Evolutionary conservation across 2,329 filamentous ascomycete genomes (phyloP), one percentile per base, ranked within the genome.

Genomic region (Elsinoe batatas): DNA sequence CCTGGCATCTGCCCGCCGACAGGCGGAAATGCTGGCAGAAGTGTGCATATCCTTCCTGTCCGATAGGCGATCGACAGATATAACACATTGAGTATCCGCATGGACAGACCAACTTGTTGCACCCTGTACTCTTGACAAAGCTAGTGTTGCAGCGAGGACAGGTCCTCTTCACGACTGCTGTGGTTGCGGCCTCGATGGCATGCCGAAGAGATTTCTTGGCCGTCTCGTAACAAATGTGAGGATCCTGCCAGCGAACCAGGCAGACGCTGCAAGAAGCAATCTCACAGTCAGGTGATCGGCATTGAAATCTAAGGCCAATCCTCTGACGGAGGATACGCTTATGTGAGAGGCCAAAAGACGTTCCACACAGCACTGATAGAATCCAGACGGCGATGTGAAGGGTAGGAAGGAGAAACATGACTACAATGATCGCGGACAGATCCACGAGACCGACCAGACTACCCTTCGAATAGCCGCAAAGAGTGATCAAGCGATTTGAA

Each of bases 11-110:
- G 12, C 80, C 79, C 49, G 91, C 89, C 0, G 86, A 88, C 8
- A 88, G 85, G 7, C 93, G 80, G 69, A 97, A 97, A 71, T 97
- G 93, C 67, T 95, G 87, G 68, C 93, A 98, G 66, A 96, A 98
- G 70, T 98, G 93, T 37, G 83, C 79, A 69, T 98, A 97, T 0
- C 91, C 91, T 67, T 91, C 85, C 2, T 73, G 72, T 50, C 80
- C 74, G 15, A 79, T 71, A n/a, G 74, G 71, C 40, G 71, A 67
- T 38, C 93, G 87, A 70, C 93, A 98, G 46, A 97, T 82, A 66
- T 98, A 98, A 69, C 93, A 98, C 91, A 97, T 97, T 63, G 87
- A 86, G 72, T 97, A 97, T 7, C 93, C 93, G 71, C 93, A 98
- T 13, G 90, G 84, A 67, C 93, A 97, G 5, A 89, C 91, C 38